phyloP scores from a whole-genome alignment of 306 rosid genomes.

The Acacia acuminata region DNA sequence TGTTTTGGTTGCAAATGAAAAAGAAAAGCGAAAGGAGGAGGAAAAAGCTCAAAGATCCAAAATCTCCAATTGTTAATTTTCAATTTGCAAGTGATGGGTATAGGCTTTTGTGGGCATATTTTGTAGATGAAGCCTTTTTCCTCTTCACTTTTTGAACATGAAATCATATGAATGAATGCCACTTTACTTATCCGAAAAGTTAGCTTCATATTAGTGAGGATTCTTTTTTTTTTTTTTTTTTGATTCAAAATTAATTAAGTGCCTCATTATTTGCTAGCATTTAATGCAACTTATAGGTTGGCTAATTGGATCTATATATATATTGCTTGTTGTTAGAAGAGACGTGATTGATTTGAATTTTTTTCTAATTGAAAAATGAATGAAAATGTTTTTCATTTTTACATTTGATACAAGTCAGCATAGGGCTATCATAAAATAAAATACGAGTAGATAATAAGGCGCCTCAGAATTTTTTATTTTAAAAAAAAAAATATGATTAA shows the following conservation, averaged over 20 bases:
- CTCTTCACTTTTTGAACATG: conserved; percentile 21
- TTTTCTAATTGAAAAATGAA: too few species aligned
- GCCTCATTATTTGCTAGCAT: neutral
- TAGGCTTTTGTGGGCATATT: conserved; percentile 37
- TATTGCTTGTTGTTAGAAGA: neutral
- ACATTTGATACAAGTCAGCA: neutral
- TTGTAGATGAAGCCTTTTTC: neutral
- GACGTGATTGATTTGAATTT: neutral
- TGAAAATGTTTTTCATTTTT: too few species aligned
- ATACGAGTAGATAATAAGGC: neutral
- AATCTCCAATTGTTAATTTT: conserved; percentile 27
- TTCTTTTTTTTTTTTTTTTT: neutral
- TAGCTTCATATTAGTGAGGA: neutral
- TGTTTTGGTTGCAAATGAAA: conserved; percentile 16
- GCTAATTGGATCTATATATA: too few species aligned
- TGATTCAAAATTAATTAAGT: neutral
- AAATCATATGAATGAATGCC: neutral
- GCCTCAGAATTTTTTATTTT: too few species aligned
- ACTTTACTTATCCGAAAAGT: conserved; percentile 30
- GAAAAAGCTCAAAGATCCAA: conserved; percentile 44
- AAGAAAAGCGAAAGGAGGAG: conserved; percentile 45
- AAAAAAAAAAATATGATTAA: too few species aligned
- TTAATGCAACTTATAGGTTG: neutral
- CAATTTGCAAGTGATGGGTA: conserved; percentile 40
- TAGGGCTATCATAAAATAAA: too few species aligned